phyloP scores from a whole-genome alignment of 129 eudicot species.

The Smallanthus sonchifolius region DNA sequence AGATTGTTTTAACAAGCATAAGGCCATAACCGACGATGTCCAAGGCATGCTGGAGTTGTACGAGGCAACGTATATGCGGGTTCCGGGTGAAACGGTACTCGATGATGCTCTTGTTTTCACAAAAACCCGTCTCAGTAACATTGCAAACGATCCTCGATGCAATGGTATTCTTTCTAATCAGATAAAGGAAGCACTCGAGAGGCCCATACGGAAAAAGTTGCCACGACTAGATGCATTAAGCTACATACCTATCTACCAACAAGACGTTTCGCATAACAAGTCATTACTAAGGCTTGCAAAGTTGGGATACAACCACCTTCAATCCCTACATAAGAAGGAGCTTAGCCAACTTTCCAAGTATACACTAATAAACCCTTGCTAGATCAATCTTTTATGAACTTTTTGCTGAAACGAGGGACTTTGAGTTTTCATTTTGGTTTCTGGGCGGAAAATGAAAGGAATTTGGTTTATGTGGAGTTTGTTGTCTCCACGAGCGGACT shows the following conservation, averaged over 20 bases:
- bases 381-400: too few relatives aligned
- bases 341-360: not conserved
- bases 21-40: not conserved
- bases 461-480: too few relatives aligned
- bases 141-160: not conserved
- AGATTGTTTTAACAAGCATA: too few relatives aligned
- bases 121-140: not conserved
- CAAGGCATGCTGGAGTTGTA: not conserved
- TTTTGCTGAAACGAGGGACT: too few relatives aligned
- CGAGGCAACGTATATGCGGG: not conserved
- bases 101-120: not conserved
- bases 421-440: too few relatives aligned
- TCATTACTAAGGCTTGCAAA: not conserved
- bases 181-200: not conserved
- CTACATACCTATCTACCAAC: not conserved
- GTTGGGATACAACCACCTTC: not conserved
- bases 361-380: too few relatives aligned
- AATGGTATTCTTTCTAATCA: not conserved
- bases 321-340: not conserved
- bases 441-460: too few relatives aligned
- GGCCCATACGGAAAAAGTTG: not conserved
- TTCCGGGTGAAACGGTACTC: not conserved
- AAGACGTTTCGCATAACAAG: not conserved
- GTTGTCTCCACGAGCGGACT: too few relatives aligned
- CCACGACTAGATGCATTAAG: not conserved